Evolutionary conservation across 495 filamentous ascomycete genomes (phyloP).

Genomic region (Neohortaea acidophila): DNA sequence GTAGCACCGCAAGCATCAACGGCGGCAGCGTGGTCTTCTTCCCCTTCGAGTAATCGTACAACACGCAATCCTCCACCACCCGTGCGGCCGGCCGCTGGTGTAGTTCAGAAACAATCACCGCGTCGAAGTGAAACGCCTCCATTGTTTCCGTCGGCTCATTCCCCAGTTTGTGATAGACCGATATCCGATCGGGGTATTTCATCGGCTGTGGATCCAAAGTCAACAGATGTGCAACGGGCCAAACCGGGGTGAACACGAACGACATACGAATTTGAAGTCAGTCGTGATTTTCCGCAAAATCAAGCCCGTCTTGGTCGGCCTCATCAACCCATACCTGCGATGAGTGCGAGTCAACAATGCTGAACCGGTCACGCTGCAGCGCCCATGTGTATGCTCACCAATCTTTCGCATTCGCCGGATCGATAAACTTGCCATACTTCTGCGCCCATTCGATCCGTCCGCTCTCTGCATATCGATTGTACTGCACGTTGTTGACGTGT

Average conservation of each 20-base stretch:
- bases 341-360: too few relatives aligned
- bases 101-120: constrained; percentile 60
- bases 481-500: constrained; percentile 82
- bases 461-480: constrained; percentile 72
- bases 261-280: constrained; percentile 79
- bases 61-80: constrained; percentile 66
- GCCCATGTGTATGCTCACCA: too few relatives aligned
- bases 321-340: constrained; percentile 52
- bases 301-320: constrained; percentile 49
- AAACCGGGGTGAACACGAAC: too few relatives aligned
- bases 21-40: constrained; percentile 43
- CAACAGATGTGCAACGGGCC: too few relatives aligned
- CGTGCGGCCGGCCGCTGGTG: constrained; percentile 63
- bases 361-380: too few relatives aligned
- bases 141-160: constrained; percentile 32
- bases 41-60: constrained; percentile 62
- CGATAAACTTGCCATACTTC: constrained; percentile 55
- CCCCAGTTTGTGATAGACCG: constrained; percentile 72
- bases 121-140: constrained; percentile 44
- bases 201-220: constrained; percentile 72
- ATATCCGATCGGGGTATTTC: constrained; percentile 72
- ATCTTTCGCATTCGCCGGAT: constrained; percentile 44
- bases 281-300: constrained; percentile 69
- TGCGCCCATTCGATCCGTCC: constrained; percentile 70
- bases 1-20: constrained; percentile 55